A percentile compares a stretch with the other conserved stretches of the same genome.
phyloP scores from a whole-genome alignment of 495 filamentous ascomycete species.

The Neurospora sp. region DNA sequence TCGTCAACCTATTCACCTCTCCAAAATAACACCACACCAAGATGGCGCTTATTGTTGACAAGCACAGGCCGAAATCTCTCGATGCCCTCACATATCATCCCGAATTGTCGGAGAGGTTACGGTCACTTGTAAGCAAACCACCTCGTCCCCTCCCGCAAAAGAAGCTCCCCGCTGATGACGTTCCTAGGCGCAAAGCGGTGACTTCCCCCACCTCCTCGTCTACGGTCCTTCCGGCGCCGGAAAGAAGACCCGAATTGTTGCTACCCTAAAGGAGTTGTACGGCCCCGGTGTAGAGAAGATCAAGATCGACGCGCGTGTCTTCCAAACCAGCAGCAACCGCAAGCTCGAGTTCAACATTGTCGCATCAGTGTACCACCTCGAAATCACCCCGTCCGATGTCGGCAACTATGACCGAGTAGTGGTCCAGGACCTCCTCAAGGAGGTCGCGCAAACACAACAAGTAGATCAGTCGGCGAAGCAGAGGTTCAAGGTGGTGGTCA shows the following conservation, averaged over 20 bases:
- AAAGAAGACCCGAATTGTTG: slow-evolving; percentile 94
- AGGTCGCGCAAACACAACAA: slow-evolving; percentile 97
- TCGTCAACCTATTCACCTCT: neutral
- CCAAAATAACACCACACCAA: neutral
- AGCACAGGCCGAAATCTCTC: slow-evolving; percentile 80
- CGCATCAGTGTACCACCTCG: slow-evolving; percentile 87
- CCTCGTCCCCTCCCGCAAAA: neutral
- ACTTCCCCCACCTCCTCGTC: slow-evolving; percentile 93
- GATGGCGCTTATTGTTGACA: slow-evolving; percentile 81
- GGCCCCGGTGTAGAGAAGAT: slow-evolving; percentile 93
- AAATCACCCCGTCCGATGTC: slow-evolving; percentile 97
- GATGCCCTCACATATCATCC: slow-evolving; percentile 81
- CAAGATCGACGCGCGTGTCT: slow-evolving; percentile 91
- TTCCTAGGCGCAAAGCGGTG: slow-evolving; percentile 78
- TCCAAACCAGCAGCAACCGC: slow-evolving; percentile 89
- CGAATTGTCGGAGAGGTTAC: slow-evolving; percentile 78
- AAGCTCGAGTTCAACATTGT: slow-evolving; percentile 99
- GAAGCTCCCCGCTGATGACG: slow-evolving; percentile 1
- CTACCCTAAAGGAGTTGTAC: slow-evolving; percentile 84
- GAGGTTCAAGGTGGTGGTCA: slow-evolving; percentile 94
- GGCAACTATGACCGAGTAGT: slow-evolving; percentile 93
- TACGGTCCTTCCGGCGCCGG: slow-evolving; percentile 95
- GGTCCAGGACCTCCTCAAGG: slow-evolving; percentile 89
- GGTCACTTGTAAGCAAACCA: slow-evolving; percentile 60
- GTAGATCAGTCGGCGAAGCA: slow-evolving; percentile 84